Percentiles rank a stretch among this genome's conserved stretches.
phyloP scores from a whole-genome alignment of 1,284 basidiomycete species.

The Apiotrichum sp. region DNA sequence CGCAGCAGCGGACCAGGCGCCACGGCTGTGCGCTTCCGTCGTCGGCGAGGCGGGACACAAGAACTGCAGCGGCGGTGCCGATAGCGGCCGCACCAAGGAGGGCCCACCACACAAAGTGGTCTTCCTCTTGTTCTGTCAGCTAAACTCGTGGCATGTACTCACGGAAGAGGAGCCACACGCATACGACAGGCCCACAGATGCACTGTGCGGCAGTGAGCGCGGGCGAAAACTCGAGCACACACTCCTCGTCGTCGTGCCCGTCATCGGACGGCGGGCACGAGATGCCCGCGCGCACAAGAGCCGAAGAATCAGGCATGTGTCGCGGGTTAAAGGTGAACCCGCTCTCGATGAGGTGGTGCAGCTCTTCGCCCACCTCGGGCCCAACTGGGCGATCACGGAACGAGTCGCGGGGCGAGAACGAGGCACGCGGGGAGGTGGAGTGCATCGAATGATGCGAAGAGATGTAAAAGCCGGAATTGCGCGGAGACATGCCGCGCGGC shows the following conservation, averaged over 20 bases:
- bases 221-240: constrained; percentile 60
- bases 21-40: constrained; percentile 58
- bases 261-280: not conserved
- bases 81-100: constrained; percentile 55
- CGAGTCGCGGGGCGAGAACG: no score
- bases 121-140: constrained; percentile 51
- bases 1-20: constrained; percentile 68
- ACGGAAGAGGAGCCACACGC: constrained; percentile 68
- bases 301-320: constrained; percentile 1
- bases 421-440: no score
- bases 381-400: not conserved
- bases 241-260: constrained; percentile 3
- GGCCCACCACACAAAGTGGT: constrained; percentile 54
- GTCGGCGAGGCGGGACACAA: constrained; percentile 60
- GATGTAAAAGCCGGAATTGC: not conserved
- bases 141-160: constrained; percentile 31
- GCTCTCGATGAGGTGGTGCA: constrained; percentile 38
- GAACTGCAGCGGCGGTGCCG: constrained; percentile 55
- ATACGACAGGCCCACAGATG: constrained; percentile 69
- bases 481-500: not conserved
- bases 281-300: not conserved
- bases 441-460: not conserved
- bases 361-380: constrained; percentile 28
- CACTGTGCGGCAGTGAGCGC: constrained; percentile 76
- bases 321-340: constrained; percentile 17